Conservation (phyloP, 306 rosid species). For the Malus orientalis region DNA sequence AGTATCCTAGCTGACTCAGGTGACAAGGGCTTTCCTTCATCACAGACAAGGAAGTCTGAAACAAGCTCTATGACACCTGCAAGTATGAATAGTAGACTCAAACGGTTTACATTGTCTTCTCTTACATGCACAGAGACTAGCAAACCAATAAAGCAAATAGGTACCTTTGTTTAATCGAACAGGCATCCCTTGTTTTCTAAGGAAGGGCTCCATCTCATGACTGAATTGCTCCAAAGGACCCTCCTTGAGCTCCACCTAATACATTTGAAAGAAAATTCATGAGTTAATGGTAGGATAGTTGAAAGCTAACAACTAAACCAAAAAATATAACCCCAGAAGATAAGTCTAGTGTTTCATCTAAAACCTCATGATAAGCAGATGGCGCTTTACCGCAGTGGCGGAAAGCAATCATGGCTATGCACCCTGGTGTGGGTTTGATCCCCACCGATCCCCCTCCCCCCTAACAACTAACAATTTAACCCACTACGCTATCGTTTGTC, state of each 20-base stretch:
- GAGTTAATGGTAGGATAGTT: background rate
- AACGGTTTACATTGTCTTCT: background rate
- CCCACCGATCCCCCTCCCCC: too few species aligned
- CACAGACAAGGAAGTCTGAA: constrained; percentile 77
- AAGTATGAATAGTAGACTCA: background rate
- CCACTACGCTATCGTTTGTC: too few species aligned
- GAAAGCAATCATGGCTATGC: too few species aligned
- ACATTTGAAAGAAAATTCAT: background rate
- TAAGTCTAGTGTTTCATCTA: background rate
- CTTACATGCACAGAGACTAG: background rate
- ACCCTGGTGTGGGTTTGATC: too few species aligned
- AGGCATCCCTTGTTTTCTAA: constrained; percentile 94
- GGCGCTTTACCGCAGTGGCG: too few species aligned
- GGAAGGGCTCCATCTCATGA: constrained; percentile 97
- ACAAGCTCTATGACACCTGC: constrained; percentile 94
- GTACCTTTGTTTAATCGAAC: constrained; percentile 89
- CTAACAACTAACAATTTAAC: too few species aligned
- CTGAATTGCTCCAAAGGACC: constrained; percentile 89
- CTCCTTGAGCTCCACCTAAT: constrained; percentile 85
- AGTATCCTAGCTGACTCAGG: constrained; percentile 83
- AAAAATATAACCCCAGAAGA: background rate
- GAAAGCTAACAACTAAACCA: background rate
- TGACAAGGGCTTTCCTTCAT: constrained; percentile 84
- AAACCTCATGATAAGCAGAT: too few species aligned
- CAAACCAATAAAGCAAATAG: background rate